Evolutionary conservation across 2,329 filamentous ascomycete species (phyloP), one percentile per base, ranked within the genome.

Genomic region (Microthyrium microscopicum): DNA sequence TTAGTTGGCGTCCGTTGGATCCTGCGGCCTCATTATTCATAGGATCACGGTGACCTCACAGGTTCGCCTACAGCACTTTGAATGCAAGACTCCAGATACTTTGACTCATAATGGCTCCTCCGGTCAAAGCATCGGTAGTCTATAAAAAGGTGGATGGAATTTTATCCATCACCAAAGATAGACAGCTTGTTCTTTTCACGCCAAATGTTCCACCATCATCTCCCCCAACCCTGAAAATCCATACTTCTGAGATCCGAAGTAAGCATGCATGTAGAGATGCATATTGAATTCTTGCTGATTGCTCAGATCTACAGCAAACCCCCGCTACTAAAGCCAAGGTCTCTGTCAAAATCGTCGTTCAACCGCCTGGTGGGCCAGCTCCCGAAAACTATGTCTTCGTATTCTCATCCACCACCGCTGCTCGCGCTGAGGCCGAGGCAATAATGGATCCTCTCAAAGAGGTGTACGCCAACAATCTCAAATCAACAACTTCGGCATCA

Each of bases 81-180:
- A n/a, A n/a, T n/a, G n/a, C n/a, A n/a, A n/a, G n/a, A n/a, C n/a
- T n/a, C n/a, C n/a, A n/a, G n/a, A n/a, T n/a, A n/a, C n/a, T n/a
- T n/a, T n/a, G n/a, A n/a, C 13, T 25, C 22, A 13, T 9, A 9
- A 25, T 25, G 22, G 22, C 22, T 25, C 13, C 22, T 13, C 9
- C 9, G 22, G 13, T 18, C 31, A 35, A 33, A 20, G 28, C 11
- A 15, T 34, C 50, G 33, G 49, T 53, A 21, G 50, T 75, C 38
- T 95, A 89, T 67, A 95, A 94, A 61, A 98, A 95, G 64, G 89
- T 92, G 57, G 81, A 95, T 62, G 89, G 89, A 52, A 70, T 71
- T 39, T 61, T 98, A 47, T 70, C 73, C 18, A 64, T 95, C 45
- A 73, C 79, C 12, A 61, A 68, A 36, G 82, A 93, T 54, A 66